Conservation (phyloP, 306 rosid genomes). For the Luffa aegyptiaca region DNA sequence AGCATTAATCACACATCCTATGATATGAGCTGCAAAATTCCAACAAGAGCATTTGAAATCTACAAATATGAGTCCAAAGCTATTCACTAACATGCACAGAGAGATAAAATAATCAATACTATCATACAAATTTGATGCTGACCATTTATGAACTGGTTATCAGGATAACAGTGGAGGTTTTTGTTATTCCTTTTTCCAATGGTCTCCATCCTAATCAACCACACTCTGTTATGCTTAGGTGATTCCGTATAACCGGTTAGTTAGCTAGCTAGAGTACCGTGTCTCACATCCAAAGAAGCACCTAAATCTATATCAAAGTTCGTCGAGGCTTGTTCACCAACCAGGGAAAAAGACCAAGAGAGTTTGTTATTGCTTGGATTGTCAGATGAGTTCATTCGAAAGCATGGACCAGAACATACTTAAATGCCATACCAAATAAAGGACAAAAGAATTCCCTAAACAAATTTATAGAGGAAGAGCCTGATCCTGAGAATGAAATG, state of each 20-base stretch:
- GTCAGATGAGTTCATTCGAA: neutral
- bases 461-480: neutral
- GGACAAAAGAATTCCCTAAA: neutral
- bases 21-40: neutral
- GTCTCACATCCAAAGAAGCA: neutral
- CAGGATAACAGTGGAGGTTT: neutral
- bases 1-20: neutral
- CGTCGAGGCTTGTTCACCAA: neutral
- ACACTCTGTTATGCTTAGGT: neutral
- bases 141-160: neutral
- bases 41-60: neutral
- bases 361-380: neutral
- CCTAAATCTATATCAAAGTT: neutral
- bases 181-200: neutral
- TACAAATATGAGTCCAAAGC: neutral
- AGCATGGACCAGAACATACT: neutral
- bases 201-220: neutral
- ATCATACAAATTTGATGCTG: neutral
- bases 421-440: neutral
- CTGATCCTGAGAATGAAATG: neutral
- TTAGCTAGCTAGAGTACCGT: neutral
- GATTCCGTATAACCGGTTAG: neutral
- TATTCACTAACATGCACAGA: neutral
- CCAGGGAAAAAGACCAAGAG: neutral
- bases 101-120: neutral